These are phyloP conservation scores for Zasmidium cellare DNA, from an alignment of 2,329 filamentous ascomycete species.

Conservation along the genomic window DNA sequence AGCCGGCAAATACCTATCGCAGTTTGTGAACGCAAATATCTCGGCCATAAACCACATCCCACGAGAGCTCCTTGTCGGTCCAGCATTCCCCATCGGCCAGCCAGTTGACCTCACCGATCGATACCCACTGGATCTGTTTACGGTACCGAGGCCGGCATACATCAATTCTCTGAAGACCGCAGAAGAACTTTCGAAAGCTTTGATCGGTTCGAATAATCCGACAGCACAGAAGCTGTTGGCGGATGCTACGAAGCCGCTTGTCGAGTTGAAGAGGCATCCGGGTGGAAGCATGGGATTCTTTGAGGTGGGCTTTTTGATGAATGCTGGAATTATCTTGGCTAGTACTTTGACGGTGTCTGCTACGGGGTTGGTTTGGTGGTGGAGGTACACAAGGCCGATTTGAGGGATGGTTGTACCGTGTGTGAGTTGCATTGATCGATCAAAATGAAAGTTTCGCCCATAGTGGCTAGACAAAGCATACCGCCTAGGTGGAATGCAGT, in stretches of 20 bases:
- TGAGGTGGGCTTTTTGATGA: slow-evolving; percentile 40
- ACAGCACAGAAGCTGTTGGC: slow-evolving; percentile 19
- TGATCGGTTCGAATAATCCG: not conserved
- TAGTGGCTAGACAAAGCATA: too few species aligned
- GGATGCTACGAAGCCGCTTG: slow-evolving; percentile 26
- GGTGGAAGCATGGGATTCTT: slow-evolving; percentile 40
- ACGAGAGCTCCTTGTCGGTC: slow-evolving; percentile 50
- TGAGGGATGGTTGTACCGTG: not conserved
- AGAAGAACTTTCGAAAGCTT: slow-evolving; percentile 6
- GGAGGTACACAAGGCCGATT: slow-evolving; percentile 14
- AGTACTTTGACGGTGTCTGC: slow-evolving; percentile 22
- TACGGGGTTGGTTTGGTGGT: slow-evolving; percentile 18
- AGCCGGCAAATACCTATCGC: slow-evolving; percentile 60
- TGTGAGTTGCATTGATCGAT: too few species aligned
- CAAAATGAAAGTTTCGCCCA: too few species aligned
- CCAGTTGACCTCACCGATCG: slow-evolving; percentile 32
- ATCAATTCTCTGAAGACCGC: slow-evolving; percentile 16
- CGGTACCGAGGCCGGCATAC: slow-evolving; percentile 45
- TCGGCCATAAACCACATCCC: slow-evolving; percentile 62
- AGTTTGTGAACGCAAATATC: slow-evolving; percentile 54
- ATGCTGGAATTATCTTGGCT: slow-evolving; percentile 35
- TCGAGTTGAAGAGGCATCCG: slow-evolving; percentile 35
- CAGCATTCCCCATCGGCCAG: slow-evolving; percentile 37
- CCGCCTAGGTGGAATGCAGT: too few species aligned
- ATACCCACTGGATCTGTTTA: slow-evolving; percentile 49